These are phyloP conservation scores for Yarrowia sp. DNA, from an alignment of 805 yeast genomes.

Conservation along the genomic window DNA sequence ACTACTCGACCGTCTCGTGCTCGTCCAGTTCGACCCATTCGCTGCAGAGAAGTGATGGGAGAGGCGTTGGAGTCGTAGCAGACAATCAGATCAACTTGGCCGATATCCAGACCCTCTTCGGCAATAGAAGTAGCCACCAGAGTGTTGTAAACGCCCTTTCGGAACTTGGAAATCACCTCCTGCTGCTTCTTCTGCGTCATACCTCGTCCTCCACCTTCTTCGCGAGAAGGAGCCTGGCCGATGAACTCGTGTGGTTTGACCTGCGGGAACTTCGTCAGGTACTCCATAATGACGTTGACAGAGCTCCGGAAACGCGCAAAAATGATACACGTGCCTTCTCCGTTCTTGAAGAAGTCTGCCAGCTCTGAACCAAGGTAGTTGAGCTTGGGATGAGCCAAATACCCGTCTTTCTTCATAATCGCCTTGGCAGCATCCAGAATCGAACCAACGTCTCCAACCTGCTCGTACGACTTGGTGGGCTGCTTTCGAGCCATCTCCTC, in stretches of 20 bases:
- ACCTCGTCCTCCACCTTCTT: slow-evolving; percentile 51
- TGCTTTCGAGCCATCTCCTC: slow-evolving; percentile 28
- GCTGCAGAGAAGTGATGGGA: slow-evolving; percentile 87
- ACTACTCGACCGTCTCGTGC: slow-evolving; percentile 83
- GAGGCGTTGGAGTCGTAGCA: slow-evolving; percentile 92
- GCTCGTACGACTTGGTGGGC: slow-evolving; percentile 32
- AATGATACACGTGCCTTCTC: slow-evolving; percentile 55
- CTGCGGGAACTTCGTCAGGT: slow-evolving; percentile 42
- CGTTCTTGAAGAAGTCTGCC: slow-evolving; percentile 49
- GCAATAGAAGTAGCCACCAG: slow-evolving; percentile 96
- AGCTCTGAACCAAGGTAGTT: slow-evolving; percentile 58
- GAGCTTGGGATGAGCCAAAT: slow-evolving; percentile 71
- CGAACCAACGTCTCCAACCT: slow-evolving; percentile 40
- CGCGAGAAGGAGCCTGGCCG: slow-evolving; percentile 66
- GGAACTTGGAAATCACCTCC: slow-evolving; percentile 70
- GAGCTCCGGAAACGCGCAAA: slow-evolving; percentile 89
- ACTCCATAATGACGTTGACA: slow-evolving; percentile 79
- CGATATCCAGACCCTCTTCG: slow-evolving; percentile 97
- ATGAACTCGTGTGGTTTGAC: slow-evolving; percentile 79
- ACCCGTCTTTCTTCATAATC: slow-evolving; percentile 28
- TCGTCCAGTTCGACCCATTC: slow-evolving; percentile 99
- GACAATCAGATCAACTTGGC: slow-evolving; percentile 91
- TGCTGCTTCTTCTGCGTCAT: slow-evolving; percentile 91
- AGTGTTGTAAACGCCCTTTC: slow-evolving; percentile 68
- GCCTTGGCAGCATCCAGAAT: not conserved